Evolutionary conservation across 306 rosid genomes (phyloP), one percentile per base, ranked within the genome.

Genomic region (Arachis hypogaea): DNA sequence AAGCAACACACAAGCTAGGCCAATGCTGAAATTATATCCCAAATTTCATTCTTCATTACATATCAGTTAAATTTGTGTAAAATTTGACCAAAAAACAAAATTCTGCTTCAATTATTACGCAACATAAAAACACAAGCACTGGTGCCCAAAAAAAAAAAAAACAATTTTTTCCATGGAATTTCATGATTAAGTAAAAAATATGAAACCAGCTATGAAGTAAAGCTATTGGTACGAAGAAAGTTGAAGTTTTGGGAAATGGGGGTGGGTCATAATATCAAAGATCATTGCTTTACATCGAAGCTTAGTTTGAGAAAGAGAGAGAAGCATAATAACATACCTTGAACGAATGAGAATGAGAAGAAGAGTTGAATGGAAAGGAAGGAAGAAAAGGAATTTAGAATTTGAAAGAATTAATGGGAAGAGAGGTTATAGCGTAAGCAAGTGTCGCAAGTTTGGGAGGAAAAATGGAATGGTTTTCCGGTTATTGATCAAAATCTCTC

Each of bases 191-290:
- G 38, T 46, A 6, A 38, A 68, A 52, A 67, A 18, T 10, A 14
- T 0, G 41, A 47, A 56, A 10, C 8, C 11, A 59, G 41, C 36
- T 45, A 14, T n/a, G 9, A 33, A 16, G 47, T 6, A 8, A 0
- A 51, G 62, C 9, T 16, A 59, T 30, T 47, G 42, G 44, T 30
- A 28, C 9, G 45, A 75, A 64, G 65, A 65, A 55, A 75, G 51
- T n/a, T 49, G 30, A 59, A 47, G 12, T 47, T 38, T 67, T 46
- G 69, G 18, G 56, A 59, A 76, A 67, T 58, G 74, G 67, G 67
- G 40, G 58, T 56, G 55, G 5, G 58, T 52, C 10, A 18, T 14
- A 52, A 14, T 52, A n/a, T 5, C 8, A 45, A 68, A 29, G 41
- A 46, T 66, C 9, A 8, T 4, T 42, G 38, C 38, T 33, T 33